Evolutionary conservation across 495 filamentous ascomycete species (phyloP).

Genomic region (Articulospora tetracladia): DNA sequence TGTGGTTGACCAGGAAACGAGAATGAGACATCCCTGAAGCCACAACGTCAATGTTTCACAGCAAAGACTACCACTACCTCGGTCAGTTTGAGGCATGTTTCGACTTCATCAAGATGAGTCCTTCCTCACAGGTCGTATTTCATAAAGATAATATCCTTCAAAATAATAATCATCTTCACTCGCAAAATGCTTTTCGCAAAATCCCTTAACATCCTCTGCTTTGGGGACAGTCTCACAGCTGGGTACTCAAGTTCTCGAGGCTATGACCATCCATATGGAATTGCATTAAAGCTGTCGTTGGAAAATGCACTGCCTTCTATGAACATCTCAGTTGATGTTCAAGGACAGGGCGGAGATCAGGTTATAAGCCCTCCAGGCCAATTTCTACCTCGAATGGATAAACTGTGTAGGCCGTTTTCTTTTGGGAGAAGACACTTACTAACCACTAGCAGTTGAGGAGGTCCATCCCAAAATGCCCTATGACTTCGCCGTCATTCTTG

Average conservation of each 20-base stretch:
- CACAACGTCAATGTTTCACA: neutral
- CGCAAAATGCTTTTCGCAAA: constrained; percentile 4
- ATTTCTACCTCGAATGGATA: constrained; percentile 43
- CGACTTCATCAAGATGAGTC: too few species aligned
- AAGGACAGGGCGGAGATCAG: constrained; percentile 49
- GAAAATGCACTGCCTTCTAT: constrained; percentile 11
- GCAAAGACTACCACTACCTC: neutral
- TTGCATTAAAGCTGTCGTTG: constrained; percentile 11
- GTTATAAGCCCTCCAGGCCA: constrained; percentile 35
- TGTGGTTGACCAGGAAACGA: neutral
- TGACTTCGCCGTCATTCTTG: constrained; percentile 21
- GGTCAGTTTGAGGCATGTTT: too few species aligned
- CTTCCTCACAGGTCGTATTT: too few species aligned
- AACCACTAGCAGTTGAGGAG: constrained; percentile 4
- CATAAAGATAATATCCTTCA: neutral
- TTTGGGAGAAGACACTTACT: neutral
- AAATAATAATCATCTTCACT: neutral
- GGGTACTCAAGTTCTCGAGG: constrained; percentile 49
- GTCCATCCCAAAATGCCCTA: constrained; percentile 6
- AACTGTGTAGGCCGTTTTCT: constrained; percentile 32
- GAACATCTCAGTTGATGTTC: constrained; percentile 27
- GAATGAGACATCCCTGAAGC: neutral
- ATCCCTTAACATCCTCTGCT: constrained; percentile 51
- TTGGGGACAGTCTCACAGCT: constrained; percentile 59
- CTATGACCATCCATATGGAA: constrained; percentile 48